phyloP scores from a whole-genome alignment of 495 filamentous ascomycete species.

The Acidiella bohemica region DNA sequence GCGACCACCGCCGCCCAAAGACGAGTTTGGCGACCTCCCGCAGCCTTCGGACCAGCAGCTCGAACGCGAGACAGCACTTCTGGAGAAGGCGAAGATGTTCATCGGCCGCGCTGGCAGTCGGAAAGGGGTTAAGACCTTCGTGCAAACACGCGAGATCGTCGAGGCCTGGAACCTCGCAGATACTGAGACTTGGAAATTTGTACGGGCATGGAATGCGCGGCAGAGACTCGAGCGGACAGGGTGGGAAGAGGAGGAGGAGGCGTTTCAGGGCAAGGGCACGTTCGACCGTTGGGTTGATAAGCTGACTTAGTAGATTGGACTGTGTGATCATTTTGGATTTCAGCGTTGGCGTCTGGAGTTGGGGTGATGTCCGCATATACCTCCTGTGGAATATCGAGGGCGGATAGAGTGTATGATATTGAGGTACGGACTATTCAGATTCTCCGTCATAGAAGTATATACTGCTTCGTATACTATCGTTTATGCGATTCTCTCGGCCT shows the following conservation, averaged over 20 bases:
- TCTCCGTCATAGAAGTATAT: no score
- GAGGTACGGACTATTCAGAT: no score
- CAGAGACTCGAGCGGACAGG: constrained; percentile 43
- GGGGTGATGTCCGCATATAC: no score
- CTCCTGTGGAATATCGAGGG: no score
- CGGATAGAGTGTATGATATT: no score
- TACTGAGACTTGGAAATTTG: constrained; percentile 86
- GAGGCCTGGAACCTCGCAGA: constrained; percentile 93
- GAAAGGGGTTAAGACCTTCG: constrained; percentile 28
- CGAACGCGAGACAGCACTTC: constrained; percentile 43
- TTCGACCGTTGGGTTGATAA: constrained; percentile 14
- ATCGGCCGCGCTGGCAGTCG: constrained; percentile 8
- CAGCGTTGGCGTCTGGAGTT: no score
- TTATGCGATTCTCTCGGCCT: no score
- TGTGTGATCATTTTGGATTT: no score
- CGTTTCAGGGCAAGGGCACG: constrained; percentile 37
- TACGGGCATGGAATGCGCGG: constrained; percentile 54
- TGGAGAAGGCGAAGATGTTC: constrained; percentile 37
- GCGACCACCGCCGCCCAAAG: constrained; percentile 18
- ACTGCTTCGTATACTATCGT: no score
- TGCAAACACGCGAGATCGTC: constrained; percentile 43
- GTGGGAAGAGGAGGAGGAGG: constrained; percentile 61
- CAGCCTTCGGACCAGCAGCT: constrained; percentile 39
- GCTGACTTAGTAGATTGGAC: background rate
- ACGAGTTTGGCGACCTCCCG: constrained; percentile 19